These are phyloP conservation scores for Pichia eremophila DNA, from an alignment of 805 yeast species.

Conservation along the genomic window DNA sequence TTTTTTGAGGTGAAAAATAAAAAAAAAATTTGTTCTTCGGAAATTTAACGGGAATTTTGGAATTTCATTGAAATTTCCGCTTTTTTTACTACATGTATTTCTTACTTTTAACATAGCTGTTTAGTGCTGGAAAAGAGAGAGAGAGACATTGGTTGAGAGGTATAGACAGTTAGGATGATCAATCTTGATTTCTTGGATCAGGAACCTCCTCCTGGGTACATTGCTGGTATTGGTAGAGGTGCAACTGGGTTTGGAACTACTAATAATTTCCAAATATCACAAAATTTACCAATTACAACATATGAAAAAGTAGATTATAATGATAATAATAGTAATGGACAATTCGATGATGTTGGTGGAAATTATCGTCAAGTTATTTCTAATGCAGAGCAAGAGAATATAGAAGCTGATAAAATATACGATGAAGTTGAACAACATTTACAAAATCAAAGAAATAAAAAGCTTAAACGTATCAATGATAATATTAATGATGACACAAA, in stretches of 20 bases:
- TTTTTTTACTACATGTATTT: too few species aligned
- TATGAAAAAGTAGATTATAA: conserved; percentile 1
- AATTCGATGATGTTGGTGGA: conserved; percentile 22
- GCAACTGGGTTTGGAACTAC: conserved; percentile 89
- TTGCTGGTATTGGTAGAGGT: conserved; percentile 92
- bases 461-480: conserved; percentile 16
- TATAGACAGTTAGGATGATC: conserved; percentile 11
- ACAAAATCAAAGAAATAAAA: conserved; percentile 24
- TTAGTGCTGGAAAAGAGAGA: too few species aligned
- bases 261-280: conserved; percentile 57
- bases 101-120: too few species aligned
- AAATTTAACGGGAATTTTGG: conserved; percentile 26
- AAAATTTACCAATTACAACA: conserved; percentile 23
- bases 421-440: conserved; percentile 51
- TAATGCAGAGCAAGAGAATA: conserved; percentile 37
- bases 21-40: too few species aligned
- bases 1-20: neutral
- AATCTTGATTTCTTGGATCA: conserved; percentile 52
- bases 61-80: too few species aligned
- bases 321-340: conserved; percentile 7
- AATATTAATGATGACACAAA: neutral
- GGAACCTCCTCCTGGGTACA: conserved; percentile 81
- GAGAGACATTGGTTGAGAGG: conserved; percentile 23
- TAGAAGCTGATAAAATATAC: conserved; percentile 72
- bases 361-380: neutral